phyloP scores from a whole-genome alignment of 1,284 basidiomycete species.

The Lignosus rhinocerotis region DNA sequence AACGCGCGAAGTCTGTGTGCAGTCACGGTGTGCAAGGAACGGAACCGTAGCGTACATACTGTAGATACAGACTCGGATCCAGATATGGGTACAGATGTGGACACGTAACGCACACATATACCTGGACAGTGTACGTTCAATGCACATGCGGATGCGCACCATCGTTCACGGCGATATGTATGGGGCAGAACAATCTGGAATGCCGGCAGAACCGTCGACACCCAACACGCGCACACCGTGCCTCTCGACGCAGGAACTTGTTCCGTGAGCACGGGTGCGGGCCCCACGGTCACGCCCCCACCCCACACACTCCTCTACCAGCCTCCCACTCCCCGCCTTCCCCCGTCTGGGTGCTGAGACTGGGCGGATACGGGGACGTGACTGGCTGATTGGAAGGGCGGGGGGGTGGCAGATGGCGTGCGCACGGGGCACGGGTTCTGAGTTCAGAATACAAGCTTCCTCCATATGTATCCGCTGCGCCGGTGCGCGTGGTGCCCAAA shows the following conservation, averaged over 20 bases:
- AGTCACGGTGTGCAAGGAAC: too few species aligned
- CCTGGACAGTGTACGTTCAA: background rate
- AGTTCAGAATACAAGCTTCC: background rate
- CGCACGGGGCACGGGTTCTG: background rate
- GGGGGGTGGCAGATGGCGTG: too few species aligned
- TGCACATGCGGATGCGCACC: background rate
- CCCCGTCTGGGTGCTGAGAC: background rate
- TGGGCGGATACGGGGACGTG: background rate
- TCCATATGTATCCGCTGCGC: constrained; percentile 1
- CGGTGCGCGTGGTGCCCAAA: background rate
- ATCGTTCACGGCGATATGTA: background rate
- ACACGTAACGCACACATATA: too few species aligned
- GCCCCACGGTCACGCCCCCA: constrained; percentile 20
- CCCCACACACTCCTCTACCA: background rate
- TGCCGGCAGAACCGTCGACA: background rate
- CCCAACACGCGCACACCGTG: constrained; percentile 9
- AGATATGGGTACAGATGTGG: too few species aligned
- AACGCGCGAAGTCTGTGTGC: too few species aligned
- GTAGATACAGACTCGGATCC: too few species aligned
- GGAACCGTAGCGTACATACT: too few species aligned
- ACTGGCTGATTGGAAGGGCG: too few species aligned
- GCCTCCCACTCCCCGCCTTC: background rate
- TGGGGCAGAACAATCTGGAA: constrained; percentile 10
- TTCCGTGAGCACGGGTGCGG: background rate
- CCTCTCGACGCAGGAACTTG: background rate